A percentile compares a stretch with the other conserved stretches of the same genome.
These are phyloP conservation scores for Ascomycota sp. DNA, from an alignment of 2,329 filamentous ascomycete species.

Conservation along the genomic window DNA sequence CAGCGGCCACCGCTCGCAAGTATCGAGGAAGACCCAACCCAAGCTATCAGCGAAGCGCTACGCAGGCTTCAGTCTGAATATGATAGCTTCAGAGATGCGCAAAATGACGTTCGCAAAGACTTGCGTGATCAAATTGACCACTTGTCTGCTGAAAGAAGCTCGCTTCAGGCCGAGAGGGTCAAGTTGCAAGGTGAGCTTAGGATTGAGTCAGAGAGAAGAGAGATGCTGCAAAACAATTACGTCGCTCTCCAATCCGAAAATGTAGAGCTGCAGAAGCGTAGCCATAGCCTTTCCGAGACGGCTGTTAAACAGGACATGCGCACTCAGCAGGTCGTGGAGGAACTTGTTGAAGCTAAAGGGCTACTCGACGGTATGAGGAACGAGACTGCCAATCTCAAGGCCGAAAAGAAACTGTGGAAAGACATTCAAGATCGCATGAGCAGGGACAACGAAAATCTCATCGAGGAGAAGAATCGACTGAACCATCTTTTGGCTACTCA, in stretches of 20 bases:
- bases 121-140: conserved; percentile 68
- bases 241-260: conserved; percentile 68
- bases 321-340: conserved; percentile 79
- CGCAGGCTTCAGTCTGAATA: conserved; percentile 79
- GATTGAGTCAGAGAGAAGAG: conserved; percentile 61
- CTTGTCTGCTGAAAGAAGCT: conserved; percentile 59
- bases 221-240: conserved; percentile 78
- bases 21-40: conserved; percentile 35
- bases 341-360: conserved; percentile 67
- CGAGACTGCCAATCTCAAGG: conserved; percentile 79
- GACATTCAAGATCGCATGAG: conserved; percentile 72
- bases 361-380: conserved; percentile 69
- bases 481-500: conserved; percentile 66
- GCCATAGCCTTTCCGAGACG: conserved; percentile 52
- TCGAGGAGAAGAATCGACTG: conserved; percentile 65
- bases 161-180: conserved; percentile 62
- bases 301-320: conserved; percentile 76
- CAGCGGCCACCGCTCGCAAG: conserved; percentile 31
- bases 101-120: conserved; percentile 56
- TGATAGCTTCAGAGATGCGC: conserved; percentile 72
- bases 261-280: conserved; percentile 62
- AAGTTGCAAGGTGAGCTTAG: conserved; percentile 60
- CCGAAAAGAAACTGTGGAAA: conserved; percentile 86
- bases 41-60: conserved; percentile 48
- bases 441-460: conserved; percentile 66